These are phyloP conservation scores for Cubamyces sp. DNA, from an alignment of 768 basidiomycete genomes.

Conservation along the genomic window DNA sequence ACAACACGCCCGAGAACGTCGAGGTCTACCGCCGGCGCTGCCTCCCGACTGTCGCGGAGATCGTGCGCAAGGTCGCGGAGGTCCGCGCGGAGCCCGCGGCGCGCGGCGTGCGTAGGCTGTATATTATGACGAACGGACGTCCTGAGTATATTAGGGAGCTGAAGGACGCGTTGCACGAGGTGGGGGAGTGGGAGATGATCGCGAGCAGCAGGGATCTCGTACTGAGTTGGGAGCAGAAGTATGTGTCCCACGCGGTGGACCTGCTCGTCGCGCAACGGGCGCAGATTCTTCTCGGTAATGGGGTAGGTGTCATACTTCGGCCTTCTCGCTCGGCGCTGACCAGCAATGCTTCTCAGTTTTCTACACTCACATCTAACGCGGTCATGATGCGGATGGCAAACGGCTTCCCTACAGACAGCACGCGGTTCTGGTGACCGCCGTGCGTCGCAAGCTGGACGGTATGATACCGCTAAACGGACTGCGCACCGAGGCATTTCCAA, in stretches of 20 bases:
- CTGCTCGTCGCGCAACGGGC: constrained; percentile 69
- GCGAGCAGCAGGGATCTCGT: constrained; percentile 59
- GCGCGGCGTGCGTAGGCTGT: constrained; percentile 48
- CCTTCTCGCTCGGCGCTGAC: background rate
- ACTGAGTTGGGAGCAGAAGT: constrained; percentile 57
- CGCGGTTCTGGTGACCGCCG: constrained; percentile 43
- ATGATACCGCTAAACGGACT: too few relatives aligned
- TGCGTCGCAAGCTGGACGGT: background rate
- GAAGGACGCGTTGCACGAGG: constrained; percentile 41
- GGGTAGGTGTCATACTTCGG: constrained; percentile 44
- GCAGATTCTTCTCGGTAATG: constrained; percentile 71
- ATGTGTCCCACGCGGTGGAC: constrained; percentile 62
- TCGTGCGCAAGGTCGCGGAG: constrained; percentile 47
- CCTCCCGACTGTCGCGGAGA: constrained; percentile 53
- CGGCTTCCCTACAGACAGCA: constrained; percentile 36
- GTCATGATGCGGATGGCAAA: constrained; percentile 48
- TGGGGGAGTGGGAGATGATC: constrained; percentile 51
- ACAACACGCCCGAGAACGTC: constrained; percentile 29
- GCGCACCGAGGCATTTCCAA: too few relatives aligned
- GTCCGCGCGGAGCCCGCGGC: constrained; percentile 28
- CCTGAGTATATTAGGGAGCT: constrained; percentile 53
- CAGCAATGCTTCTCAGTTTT: constrained; percentile 39
- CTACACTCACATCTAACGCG: constrained; percentile 51
- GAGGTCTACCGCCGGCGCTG: constrained; percentile 50
- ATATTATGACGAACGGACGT: constrained; percentile 68